A percentile compares a stretch with the other conserved stretches of the same genome.
Evolutionary conservation across 345 rosid genomes (phyloP).

Genomic region (Citrus sinensis): DNA sequence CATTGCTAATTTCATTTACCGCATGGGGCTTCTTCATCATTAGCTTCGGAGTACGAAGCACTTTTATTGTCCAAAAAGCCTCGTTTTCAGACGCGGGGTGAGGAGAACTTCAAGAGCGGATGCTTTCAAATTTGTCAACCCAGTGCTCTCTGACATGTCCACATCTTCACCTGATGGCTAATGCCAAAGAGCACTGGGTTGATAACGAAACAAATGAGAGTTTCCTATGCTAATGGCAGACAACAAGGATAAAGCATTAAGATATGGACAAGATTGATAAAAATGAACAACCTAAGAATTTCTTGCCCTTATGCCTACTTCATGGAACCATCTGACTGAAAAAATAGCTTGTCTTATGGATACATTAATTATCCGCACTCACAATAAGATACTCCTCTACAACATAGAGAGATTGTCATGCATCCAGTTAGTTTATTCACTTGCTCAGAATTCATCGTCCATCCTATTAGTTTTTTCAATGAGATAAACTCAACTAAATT

Average conservation of each 20-base stretch:
- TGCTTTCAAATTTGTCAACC: conserved; percentile 35
- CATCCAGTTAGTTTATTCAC: no score
- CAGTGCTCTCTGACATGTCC: conserved; percentile 33
- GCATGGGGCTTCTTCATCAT: no score
- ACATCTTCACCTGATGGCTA: conserved; percentile 15
- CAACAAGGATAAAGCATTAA: background rate
- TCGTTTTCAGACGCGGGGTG: conserved; percentile 23
- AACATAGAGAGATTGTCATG: no score
- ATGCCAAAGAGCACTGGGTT: no score
- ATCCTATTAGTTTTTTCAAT: background rate
- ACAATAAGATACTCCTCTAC: background rate
- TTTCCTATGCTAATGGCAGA: background rate
- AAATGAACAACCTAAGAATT: background rate
- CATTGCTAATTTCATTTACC: background rate
- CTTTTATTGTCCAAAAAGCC: conserved; percentile 9
- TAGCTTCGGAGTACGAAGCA: no score
- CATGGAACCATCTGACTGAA: background rate
- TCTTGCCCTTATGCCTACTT: background rate
- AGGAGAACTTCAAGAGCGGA: conserved; percentile 38
- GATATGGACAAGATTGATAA: background rate
- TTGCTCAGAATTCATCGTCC: background rate
- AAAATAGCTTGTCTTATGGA: background rate
- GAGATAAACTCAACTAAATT: background rate
- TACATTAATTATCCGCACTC: no score
- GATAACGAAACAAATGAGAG: no score